Evolutionary conservation across 2,329 filamentous ascomycete genomes (phyloP), one percentile per base, ranked within the genome.

Genomic region (Ophiocordyceps camponoti-floridani): DNA sequence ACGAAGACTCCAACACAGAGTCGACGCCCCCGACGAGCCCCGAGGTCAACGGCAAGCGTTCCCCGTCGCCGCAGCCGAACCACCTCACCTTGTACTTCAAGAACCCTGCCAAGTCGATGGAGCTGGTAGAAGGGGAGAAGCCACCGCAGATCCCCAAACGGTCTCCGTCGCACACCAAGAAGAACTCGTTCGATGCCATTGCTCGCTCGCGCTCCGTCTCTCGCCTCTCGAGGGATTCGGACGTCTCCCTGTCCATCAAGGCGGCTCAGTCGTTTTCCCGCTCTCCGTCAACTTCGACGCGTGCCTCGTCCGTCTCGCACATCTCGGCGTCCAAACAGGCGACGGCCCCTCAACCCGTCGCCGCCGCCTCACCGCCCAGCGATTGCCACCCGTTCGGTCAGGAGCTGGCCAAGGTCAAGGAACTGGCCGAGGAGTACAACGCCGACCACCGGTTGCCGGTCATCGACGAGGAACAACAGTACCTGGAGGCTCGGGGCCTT

Each of bases 331-430:
- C 55, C 13, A 62, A 61, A 49, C 49, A 51, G 27, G 43, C n/a
- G 35, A 30, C 35, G 16, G 5, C 35, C n/a, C n/a, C n/a, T n/a
- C n/a, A n/a, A 38, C 35, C 55, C 43, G 47, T 47, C 48, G 27
- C 52, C 52, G 42, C 49, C 57, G 31, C 48, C 57, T 40, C 66
- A 67, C 27, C 52, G 47, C 23, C 42, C 51, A 62, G 64, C 56
- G 61, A 67, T 27, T 53, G 62, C 41, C 77, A 91, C 59, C 89
- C 89, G 0, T 96, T 96, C 55, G 85, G 85, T 44, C 79, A 82
- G 43, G 91, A 98, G 62, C 69, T 96, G 44, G 86, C 85, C 46
- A 83, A 96, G 62, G 84, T 96, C 23, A 86, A 87, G 44, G 91
- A 96, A 62, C 74, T 95, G 14, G 89, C 82, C 0, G 91, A 96